Percentiles rank a stretch among this genome's conserved stretches.
phyloP scores from a whole-genome alignment of 2,329 filamentous ascomycete genomes.

The Tolypocladium capitatum region DNA sequence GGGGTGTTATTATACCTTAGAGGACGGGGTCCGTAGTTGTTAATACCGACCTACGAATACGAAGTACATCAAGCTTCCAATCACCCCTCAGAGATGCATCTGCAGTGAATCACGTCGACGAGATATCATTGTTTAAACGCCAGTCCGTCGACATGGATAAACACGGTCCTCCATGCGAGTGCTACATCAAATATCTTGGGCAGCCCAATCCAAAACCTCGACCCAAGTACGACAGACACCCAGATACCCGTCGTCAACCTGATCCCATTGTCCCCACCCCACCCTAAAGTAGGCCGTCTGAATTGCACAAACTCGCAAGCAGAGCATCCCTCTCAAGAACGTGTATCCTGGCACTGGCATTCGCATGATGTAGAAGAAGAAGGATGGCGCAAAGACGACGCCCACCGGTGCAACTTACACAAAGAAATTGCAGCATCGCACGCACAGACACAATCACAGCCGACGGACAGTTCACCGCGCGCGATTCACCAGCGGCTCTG shows the following conservation, averaged over 20 bases:
- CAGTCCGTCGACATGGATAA: neutral
- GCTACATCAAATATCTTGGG: neutral
- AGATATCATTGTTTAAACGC: neutral
- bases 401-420: neutral
- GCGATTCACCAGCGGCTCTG: constrained; percentile 18
- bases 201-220: neutral
- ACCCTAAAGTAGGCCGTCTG: neutral
- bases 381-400: neutral
- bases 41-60: neutral
- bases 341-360: neutral
- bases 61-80: neutral
- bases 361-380: neutral
- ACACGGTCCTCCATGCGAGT: neutral
- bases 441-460: neutral
- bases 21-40: neutral
- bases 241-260: neutral
- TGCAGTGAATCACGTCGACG: neutral
- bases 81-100: neutral
- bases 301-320: neutral
- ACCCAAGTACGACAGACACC: neutral
- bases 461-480: constrained; percentile 7
- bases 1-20: too few relatives aligned
- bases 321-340: neutral
- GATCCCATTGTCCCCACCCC: neutral
- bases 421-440: too few relatives aligned